Evolutionary conservation across 345 rosid genomes (phyloP).

Genomic region (Arabidopsis thaliana): TAIR10.1 NC_003071.7:19314001-19314500

Average conservation of each 20-base stretch:
- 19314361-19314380: conserved; percentile 13
- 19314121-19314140: conserved; percentile 79
- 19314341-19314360: conserved; percentile 63
- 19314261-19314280: background rate
- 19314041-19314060: conserved; percentile 91
- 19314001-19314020: background rate
- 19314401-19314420: background rate
- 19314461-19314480: conserved; percentile 66
- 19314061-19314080: conserved; percentile 97
- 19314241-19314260: background rate
- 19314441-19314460: conserved; percentile 50
- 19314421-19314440: conserved; percentile 52
- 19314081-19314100: conserved; percentile 86
- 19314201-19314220: conserved; percentile 42
- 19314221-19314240: conserved; percentile 2
- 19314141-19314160: conserved; percentile 71
- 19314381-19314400: conserved; percentile 8
- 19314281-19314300: conserved; percentile 63
- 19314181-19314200: conserved; percentile 93
- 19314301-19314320: conserved; percentile 65
- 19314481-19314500: conserved; percentile 69
- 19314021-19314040: conserved; percentile 98
- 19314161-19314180: conserved; percentile 88
- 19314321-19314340: conserved; percentile 79
- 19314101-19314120: conserved; percentile 79